phyloP scores from a whole-genome alignment of 2,329 filamentous ascomycete genomes.

The Talaromyces sp. region DNA sequence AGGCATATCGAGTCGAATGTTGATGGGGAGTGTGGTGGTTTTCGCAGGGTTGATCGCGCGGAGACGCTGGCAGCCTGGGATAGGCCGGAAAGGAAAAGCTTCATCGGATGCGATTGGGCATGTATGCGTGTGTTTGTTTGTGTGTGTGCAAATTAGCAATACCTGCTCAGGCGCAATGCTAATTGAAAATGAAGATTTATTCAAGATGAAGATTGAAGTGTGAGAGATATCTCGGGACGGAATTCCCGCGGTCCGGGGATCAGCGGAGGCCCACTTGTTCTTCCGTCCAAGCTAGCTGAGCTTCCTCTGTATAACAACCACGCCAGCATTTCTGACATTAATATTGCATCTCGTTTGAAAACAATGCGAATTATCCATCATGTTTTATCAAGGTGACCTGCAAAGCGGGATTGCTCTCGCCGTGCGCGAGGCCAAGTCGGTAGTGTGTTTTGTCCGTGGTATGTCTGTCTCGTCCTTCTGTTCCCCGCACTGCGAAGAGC shows the following conservation, averaged over 20 bases:
- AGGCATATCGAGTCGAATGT: slow-evolving; percentile 27
- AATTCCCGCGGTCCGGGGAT: background rate
- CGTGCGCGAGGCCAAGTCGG: slow-evolving; percentile 67
- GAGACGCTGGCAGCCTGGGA: slow-evolving; percentile 19
- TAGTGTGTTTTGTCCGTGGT: slow-evolving; percentile 83
- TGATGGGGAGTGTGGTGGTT: slow-evolving; percentile 15
- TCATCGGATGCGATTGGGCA: background rate
- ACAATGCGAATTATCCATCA: slow-evolving; percentile 31
- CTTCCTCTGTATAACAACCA: background rate
- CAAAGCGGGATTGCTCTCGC: slow-evolving; percentile 76
- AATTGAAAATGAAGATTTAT: background rate
- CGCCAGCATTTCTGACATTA: background rate
- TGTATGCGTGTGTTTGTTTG: background rate
- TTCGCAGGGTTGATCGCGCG: slow-evolving; percentile 18
- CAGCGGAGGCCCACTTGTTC: background rate
- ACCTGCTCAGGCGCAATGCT: background rate
- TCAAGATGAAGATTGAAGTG: background rate
- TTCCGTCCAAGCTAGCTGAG: background rate
- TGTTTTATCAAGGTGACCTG: slow-evolving; percentile 78
- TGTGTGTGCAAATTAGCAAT: background rate
- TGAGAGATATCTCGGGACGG: background rate
- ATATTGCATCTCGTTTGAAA: background rate
- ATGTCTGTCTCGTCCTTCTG: slow-evolving; percentile 17
- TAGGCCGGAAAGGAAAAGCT: slow-evolving; percentile 15
- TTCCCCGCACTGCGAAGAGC: slow-evolving; percentile 3